Percentiles rank a stretch among this genome's conserved stretches.
Conservation (phyloP, 2,329 filamentous ascomycete genomes). For the Talaromyces sp. region DNA sequence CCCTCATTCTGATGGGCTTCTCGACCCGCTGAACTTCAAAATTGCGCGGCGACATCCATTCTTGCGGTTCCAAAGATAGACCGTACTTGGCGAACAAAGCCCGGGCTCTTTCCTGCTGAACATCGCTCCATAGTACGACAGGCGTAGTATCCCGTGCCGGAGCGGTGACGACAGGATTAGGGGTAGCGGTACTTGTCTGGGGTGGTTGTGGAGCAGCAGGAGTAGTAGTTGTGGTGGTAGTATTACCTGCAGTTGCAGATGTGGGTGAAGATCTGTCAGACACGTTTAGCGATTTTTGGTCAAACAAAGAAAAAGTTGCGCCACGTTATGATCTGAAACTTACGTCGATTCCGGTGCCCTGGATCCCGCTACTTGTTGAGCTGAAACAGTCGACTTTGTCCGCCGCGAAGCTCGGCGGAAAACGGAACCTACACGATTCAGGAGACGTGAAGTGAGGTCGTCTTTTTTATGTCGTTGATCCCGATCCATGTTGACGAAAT, state of each 20-base stretch:
- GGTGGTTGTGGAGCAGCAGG: background rate
- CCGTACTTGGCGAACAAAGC: constrained; percentile 46
- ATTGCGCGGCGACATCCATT: constrained; percentile 36
- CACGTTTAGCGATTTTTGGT: background rate
- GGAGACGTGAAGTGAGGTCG: constrained; percentile 9
- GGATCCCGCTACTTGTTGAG: background rate
- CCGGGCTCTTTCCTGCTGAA: constrained; percentile 42
- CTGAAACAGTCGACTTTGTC: constrained; percentile 9
- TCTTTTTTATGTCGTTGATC: constrained; percentile 10
- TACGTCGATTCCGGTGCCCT: constrained; percentile 4
- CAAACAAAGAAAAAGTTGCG: background rate
- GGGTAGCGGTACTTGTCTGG: background rate
- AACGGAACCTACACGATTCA: constrained; percentile 12
- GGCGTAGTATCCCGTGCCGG: constrained; percentile 19
- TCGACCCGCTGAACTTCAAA: constrained; percentile 38
- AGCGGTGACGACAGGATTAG: background rate
- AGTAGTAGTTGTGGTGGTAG: background rate
- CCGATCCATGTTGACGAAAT: background rate
- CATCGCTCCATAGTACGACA: constrained; percentile 27
- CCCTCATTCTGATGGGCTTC: constrained; percentile 45
- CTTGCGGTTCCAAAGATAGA: constrained; percentile 38
- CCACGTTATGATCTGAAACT: background rate
- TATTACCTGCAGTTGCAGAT: background rate
- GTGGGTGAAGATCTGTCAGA: constrained; percentile 2
- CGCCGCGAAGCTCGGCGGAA: constrained; percentile 12